Evolutionary conservation across 176 grass and related monocot species (phyloP).

Genomic region (Carex myosuroides): DNA sequence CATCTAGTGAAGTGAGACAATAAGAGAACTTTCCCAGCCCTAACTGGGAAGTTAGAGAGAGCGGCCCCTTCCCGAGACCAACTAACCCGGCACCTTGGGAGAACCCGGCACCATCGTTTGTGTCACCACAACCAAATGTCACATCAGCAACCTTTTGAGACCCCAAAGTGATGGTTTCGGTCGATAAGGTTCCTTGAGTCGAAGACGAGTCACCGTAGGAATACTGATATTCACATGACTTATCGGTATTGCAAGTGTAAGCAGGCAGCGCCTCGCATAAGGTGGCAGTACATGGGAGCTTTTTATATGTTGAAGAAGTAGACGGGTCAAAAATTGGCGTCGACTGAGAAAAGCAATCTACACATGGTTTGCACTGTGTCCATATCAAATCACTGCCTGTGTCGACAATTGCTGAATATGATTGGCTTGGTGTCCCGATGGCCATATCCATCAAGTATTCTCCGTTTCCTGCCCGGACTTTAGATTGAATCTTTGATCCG

Average conservation of each 20-base stretch:
- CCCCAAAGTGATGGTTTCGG: conserved; percentile 58
- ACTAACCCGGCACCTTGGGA: conserved; percentile 50
- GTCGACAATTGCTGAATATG: conserved; percentile 61
- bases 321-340: conserved; percentile 54
- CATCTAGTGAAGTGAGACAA: conserved; percentile 73
- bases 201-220: conserved; percentile 56
- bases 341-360: conserved; percentile 41
- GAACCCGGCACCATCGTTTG: conserved; percentile 51
- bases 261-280: conserved; percentile 39
- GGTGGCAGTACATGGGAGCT: conserved; percentile 35
- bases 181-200: conserved; percentile 52
- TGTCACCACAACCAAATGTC: conserved; percentile 58
- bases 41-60: conserved; percentile 58
- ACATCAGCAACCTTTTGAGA: conserved; percentile 18
- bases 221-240: conserved; percentile 45
- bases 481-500: conserved; percentile 27
- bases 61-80: conserved; percentile 47
- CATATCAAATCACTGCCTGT: conserved; percentile 78
- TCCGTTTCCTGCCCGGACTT: conserved; percentile 40
- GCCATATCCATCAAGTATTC: conserved; percentile 67
- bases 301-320: conserved; percentile 54
- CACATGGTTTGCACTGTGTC: conserved; percentile 82
- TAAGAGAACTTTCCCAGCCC: conserved; percentile 64
- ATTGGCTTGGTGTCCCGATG: conserved; percentile 51
- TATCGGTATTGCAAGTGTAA: conserved; percentile 25